Percentiles rank a stretch among this genome's conserved stretches.
Evolutionary conservation across 208 protist species (phyloP).

Genomic region (Novymonas esmeraldas): DNA sequence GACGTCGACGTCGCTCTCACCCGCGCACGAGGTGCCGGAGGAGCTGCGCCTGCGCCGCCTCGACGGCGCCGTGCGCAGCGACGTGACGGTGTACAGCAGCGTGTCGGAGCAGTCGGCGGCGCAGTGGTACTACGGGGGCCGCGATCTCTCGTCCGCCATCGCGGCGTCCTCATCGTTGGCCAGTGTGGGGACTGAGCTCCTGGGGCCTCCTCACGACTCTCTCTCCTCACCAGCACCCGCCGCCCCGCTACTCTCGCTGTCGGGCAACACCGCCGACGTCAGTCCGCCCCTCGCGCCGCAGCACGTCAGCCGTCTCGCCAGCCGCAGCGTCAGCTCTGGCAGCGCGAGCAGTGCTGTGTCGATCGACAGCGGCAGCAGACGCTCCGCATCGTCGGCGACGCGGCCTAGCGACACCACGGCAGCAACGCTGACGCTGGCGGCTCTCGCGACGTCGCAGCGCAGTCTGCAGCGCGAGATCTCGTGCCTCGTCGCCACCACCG

Average conservation of each 20-base stretch:
- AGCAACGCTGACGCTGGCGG: neutral
- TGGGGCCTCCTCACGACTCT: neutral
- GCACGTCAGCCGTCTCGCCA: slow-evolving; percentile 16
- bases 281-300: slow-evolving; percentile 6
- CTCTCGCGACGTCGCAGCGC: slow-evolving; percentile 18
- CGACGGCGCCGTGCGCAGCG: slow-evolving; percentile 7
- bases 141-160: neutral
- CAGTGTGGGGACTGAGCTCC: neutral
- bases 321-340: slow-evolving; percentile 11
- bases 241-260: neutral
- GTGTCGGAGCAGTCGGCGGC: slow-evolving; percentile 2
- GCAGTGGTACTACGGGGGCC: neutral
- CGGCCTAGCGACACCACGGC: no score
- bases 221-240: neutral
- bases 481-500: slow-evolving; percentile 29
- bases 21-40: no score
- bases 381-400: no score
- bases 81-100: slow-evolving; percentile 9
- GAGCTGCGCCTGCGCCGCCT: no score
- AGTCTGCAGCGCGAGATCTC: slow-evolving; percentile 40
- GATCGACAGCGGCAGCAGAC: no score
- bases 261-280: neutral
- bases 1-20: neutral
- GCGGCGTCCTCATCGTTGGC: neutral
- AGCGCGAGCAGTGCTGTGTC: slow-evolving; percentile 4